These are phyloP conservation scores for Solanum sejunctum DNA, from an alignment of 257 asterid genomes.

Conservation along the genomic window DNA sequence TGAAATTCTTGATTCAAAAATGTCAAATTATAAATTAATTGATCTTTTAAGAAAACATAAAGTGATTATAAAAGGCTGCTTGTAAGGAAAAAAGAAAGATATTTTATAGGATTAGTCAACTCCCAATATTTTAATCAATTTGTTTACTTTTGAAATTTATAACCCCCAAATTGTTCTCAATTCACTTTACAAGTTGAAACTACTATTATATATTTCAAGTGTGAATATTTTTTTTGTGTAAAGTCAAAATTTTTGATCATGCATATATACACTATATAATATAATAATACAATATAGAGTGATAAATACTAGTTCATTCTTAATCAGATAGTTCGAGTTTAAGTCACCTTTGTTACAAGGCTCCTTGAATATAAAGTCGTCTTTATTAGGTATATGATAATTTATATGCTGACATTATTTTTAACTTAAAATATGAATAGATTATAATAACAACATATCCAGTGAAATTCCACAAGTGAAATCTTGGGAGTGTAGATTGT, in stretches of 20 bases:
- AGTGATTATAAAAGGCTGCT: neutral
- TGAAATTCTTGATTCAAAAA: neutral
- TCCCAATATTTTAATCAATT: neutral
- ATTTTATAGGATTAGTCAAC: neutral
- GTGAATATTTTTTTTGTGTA: neutral
- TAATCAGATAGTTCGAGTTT: no score
- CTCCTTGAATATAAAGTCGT: no score
- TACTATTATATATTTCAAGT: neutral
- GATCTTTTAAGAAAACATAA: neutral
- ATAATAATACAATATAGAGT: no score
- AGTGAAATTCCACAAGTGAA: no score
- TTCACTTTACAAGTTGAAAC: neutral
- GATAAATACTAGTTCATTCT: no score
- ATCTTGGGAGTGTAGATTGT: no score
- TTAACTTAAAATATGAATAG: no score
- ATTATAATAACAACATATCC: no score
- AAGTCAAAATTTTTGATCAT: neutral
- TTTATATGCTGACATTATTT: no score
- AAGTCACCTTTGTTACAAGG: no score
- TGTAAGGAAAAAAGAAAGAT: no score
- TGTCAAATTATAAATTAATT: neutral
- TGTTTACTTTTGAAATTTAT: neutral
- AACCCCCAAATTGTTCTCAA: neutral
- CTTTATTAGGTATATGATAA: no score
- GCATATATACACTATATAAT: neutral